phyloP scores from a whole-genome alignment of 2,329 filamentous ascomycete genomes.

The Parastagonospora avenae region DNA sequence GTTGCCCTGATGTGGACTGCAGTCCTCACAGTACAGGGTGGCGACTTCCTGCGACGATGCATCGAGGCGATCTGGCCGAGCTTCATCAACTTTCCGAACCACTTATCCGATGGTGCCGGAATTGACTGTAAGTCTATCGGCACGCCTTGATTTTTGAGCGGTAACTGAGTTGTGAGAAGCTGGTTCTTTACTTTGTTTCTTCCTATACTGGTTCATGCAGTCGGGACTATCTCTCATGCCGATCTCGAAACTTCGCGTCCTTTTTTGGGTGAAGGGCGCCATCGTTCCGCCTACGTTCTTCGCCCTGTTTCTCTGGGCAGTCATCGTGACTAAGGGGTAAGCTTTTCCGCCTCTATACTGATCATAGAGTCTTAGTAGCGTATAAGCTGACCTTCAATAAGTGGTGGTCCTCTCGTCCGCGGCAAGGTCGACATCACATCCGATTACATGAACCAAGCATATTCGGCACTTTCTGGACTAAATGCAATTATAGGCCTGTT shows the following conservation, averaged over 20 bases:
- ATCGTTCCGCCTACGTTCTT: constrained; percentile 52
- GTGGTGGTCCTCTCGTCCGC: constrained; percentile 49
- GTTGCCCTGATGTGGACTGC: constrained; percentile 56
- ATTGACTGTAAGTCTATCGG: constrained; percentile 29
- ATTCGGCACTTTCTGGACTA: constrained; percentile 51
- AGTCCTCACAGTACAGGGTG: constrained; percentile 55
- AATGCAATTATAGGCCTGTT: constrained; percentile 58
- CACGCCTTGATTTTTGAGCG: background rate
- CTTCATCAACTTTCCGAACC: constrained; percentile 47
- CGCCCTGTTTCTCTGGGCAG: constrained; percentile 52
- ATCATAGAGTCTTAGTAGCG: background rate
- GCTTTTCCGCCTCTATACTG: background rate
- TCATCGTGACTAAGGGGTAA: constrained; percentile 49
- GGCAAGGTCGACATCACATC: constrained; percentile 44
- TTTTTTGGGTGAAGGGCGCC: constrained; percentile 53
- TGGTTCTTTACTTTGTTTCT: constrained; percentile 56
- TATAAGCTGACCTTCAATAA: constrained; percentile 1
- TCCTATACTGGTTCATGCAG: constrained; percentile 59
- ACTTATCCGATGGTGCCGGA: constrained; percentile 38
- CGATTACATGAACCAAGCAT: constrained; percentile 52
- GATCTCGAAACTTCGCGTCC: constrained; percentile 51
- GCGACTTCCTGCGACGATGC: constrained; percentile 50
- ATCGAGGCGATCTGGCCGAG: constrained; percentile 52
- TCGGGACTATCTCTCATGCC: constrained; percentile 51
- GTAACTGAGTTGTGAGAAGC: constrained; percentile 35